Conservation (phyloP, 2,329 filamentous ascomycete genomes). For the Polytolypa hystricis region DNA sequence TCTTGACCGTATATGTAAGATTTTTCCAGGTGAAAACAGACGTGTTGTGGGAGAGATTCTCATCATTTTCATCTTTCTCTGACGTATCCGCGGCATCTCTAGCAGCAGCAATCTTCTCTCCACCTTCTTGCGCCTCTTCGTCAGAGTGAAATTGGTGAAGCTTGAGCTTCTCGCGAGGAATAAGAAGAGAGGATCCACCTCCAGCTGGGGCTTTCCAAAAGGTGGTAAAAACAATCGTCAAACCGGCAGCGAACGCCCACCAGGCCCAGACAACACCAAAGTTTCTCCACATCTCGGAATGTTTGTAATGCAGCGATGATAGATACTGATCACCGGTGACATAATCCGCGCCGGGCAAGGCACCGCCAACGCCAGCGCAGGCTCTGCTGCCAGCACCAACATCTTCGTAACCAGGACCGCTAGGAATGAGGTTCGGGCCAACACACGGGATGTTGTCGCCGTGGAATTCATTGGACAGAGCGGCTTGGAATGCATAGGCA, state of each 20-base stretch:
- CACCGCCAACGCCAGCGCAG: conserved; percentile 45
- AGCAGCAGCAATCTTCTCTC: conserved; percentile 22
- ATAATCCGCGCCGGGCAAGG: conserved; percentile 38
- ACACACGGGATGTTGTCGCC: conserved; percentile 46
- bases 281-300: conserved; percentile 55
- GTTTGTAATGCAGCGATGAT: conserved; percentile 40
- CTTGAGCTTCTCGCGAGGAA: conserved; percentile 60
- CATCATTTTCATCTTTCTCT: conserved; percentile 24
- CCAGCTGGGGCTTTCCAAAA: conserved; percentile 66
- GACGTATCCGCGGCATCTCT: conserved; percentile 16
- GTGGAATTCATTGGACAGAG: conserved; percentile 75
- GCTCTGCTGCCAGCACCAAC: conserved; percentile 31
- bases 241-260: conserved; percentile 48
- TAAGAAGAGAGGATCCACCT: conserved; percentile 38
- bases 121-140: conserved; percentile 14
- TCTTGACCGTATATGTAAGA: conserved; percentile 69
- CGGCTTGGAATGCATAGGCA: conserved; percentile 65
- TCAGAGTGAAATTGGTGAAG: conserved; percentile 33
- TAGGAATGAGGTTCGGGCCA: conserved; percentile 31
- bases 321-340: conserved; percentile 62
- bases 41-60: conserved; percentile 10
- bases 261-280: conserved; percentile 52
- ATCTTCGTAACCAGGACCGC: conserved; percentile 26
- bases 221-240: conserved; percentile 49
- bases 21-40: conserved; percentile 78